Evolutionary conservation across 495 filamentous ascomycete species (phyloP).

Genomic region (Aspergillus ostianus): DNA sequence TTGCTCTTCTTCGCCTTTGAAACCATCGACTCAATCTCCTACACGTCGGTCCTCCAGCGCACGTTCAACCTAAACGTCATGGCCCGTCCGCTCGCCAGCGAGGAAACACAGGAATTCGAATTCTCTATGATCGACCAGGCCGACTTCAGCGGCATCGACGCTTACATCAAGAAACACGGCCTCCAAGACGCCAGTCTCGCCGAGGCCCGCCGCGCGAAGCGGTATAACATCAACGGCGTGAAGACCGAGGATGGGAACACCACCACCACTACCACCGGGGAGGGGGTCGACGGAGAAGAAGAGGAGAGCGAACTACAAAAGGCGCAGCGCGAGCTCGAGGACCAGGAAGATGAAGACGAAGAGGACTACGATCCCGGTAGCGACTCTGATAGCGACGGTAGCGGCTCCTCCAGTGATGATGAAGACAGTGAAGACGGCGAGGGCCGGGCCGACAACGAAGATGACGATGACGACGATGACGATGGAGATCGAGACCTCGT

Average conservation of each 20-base stretch:
- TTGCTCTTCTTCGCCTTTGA: slow-evolving; percentile 81
- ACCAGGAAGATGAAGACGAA: slow-evolving; percentile 75
- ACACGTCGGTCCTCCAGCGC: slow-evolving; percentile 83
- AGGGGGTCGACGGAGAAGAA: slow-evolving; percentile 25
- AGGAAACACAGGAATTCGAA: slow-evolving; percentile 66
- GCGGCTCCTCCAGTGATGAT: slow-evolving; percentile 55
- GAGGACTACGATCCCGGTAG: slow-evolving; percentile 87
- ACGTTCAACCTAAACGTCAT: slow-evolving; percentile 91
- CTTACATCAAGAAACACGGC: slow-evolving; percentile 74
- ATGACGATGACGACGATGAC: slow-evolving; percentile 42
- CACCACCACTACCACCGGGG: slow-evolving; percentile 19
- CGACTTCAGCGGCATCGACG: slow-evolving; percentile 79
- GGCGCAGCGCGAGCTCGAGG: slow-evolving; percentile 64
- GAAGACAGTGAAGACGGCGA: slow-evolving; percentile 51
- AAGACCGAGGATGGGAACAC: slow-evolving; percentile 50
- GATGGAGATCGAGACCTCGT: slow-evolving; percentile 48
- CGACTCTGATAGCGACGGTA: slow-evolving; percentile 70
- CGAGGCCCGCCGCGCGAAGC: slow-evolving; percentile 80
- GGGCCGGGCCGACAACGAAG: slow-evolving; percentile 32
- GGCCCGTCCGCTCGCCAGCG: slow-evolving; percentile 43
- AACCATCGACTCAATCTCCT: slow-evolving; percentile 75
- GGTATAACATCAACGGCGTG: slow-evolving; percentile 63
- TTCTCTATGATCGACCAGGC: slow-evolving; percentile 87
- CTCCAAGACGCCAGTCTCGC: slow-evolving; percentile 93
- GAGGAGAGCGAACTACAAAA: slow-evolving; percentile 60